Percentiles rank a stretch among this genome's conserved stretches.
These are phyloP conservation scores for Cladorrhinum sp. DNA, from an alignment of 2,329 filamentous ascomycete genomes.

Conservation along the genomic window DNA sequence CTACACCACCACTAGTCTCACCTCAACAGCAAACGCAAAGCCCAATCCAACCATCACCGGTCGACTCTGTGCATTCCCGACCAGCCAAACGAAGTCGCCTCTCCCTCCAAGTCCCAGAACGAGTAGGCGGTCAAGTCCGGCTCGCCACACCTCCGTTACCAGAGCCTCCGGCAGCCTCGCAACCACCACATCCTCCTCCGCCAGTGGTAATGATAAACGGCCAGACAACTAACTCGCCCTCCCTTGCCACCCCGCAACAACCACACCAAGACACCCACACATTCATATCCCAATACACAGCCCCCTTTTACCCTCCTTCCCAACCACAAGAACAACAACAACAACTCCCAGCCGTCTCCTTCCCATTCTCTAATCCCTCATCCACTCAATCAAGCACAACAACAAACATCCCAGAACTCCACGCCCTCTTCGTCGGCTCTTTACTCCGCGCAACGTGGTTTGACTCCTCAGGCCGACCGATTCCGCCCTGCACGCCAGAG, in stretches of 20 bases:
- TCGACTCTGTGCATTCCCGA: constrained; percentile 21
- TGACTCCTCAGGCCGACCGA: constrained; percentile 43
- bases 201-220: constrained; percentile 33
- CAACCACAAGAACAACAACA: background rate
- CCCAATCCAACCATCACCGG: constrained; percentile 14
- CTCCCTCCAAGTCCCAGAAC: constrained; percentile 57
- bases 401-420: constrained; percentile 55
- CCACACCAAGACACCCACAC: constrained; percentile 4
- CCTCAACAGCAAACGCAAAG: constrained; percentile 8
- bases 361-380: background rate
- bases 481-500: constrained; percentile 44
- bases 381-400: too few relatives aligned
- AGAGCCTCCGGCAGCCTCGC: constrained; percentile 4
- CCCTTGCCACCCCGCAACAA: background rate
- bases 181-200: constrained; percentile 9
- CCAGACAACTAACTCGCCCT: constrained; percentile 10
- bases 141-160: constrained; percentile 31
- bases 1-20: background rate
- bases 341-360: background rate
- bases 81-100: constrained; percentile 45
- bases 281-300: background rate
- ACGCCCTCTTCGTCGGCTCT: constrained; percentile 51
- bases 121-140: constrained; percentile 32
- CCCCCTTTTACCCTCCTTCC: background rate
- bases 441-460: constrained; percentile 51